A percentile compares a stretch with the other conserved stretches of the same genome.
Evolutionary conservation across 768 basidiomycete genomes (phyloP).

Genomic region (Psilocybe cubensis): DNA sequence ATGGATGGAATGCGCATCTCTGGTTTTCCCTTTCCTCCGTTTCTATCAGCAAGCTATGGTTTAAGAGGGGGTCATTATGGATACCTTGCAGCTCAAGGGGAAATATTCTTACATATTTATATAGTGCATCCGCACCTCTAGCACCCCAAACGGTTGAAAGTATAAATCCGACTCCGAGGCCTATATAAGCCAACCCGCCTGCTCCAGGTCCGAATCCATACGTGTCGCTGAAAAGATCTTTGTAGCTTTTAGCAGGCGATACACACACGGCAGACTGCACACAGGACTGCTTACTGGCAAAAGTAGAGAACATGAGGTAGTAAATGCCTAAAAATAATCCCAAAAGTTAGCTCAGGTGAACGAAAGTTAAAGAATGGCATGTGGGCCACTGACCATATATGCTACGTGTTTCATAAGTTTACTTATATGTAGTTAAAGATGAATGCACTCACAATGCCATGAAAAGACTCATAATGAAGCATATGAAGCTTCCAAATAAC

Average conservation of each 20-base stretch:
- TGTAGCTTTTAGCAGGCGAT: background rate
- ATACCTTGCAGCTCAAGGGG: too few species aligned
- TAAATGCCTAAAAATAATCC: slow-evolving; percentile 52
- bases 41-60: slow-evolving; percentile 49
- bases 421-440: background rate
- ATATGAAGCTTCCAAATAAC: slow-evolving; percentile 64
- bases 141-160: slow-evolving; percentile 52
- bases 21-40: slow-evolving; percentile 68
- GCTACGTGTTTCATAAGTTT: background rate
- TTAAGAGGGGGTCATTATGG: background rate
- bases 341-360: background rate
- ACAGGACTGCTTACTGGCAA: slow-evolving; percentile 47
- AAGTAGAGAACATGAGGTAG: slow-evolving; percentile 75
- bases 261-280: background rate
- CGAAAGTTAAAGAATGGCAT: background rate
- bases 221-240: slow-evolving; percentile 49
- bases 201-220: slow-evolving; percentile 58
- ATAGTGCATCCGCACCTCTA: slow-evolving; percentile 49
- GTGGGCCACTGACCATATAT: background rate
- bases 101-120: slow-evolving; percentile 50
- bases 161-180: slow-evolving; percentile 60
- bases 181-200: slow-evolving; percentile 58
- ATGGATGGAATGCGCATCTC: slow-evolving; percentile 79
- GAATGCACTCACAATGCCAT: slow-evolving; percentile 60
- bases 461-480: slow-evolving; percentile 73